Conservation (phyloP, 805 yeast species). For the Yamadazyma sp. region DNA sequence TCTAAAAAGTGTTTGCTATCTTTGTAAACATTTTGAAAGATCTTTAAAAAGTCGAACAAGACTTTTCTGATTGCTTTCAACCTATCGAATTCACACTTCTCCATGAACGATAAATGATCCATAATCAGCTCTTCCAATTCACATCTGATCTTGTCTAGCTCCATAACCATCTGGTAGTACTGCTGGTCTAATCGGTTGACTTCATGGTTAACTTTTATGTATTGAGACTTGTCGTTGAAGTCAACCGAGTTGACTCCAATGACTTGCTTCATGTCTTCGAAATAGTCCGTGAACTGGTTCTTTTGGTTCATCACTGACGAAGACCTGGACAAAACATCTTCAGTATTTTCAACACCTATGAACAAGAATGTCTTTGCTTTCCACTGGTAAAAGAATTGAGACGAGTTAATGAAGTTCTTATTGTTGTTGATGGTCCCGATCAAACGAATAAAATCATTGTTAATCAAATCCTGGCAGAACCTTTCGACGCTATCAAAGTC, state of each 20-base stretch:
- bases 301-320: conserved; percentile 10
- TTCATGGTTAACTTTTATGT: conserved; percentile 54
- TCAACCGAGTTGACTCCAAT: conserved; percentile 44
- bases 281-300: conserved; percentile 27
- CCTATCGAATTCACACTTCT: conserved; percentile 78
- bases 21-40: conserved; percentile 60
- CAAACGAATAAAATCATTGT: conserved; percentile 58
- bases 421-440: conserved; percentile 59
- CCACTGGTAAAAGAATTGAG: conserved; percentile 81
- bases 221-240: conserved; percentile 50
- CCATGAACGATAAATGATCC: conserved; percentile 76
- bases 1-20: conserved; percentile 60
- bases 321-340: conserved; percentile 7
- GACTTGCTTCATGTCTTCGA: conserved; percentile 46
- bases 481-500: conserved; percentile 61
- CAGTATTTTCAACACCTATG: conserved; percentile 22
- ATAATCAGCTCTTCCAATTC: conserved; percentile 69
- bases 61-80: conserved; percentile 74
- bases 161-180: conserved; percentile 49
- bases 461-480: conserved; percentile 71
- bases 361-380: conserved; percentile 62
- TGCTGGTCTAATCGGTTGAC: conserved; percentile 53
- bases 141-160: conserved; percentile 66
- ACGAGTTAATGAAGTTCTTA: conserved; percentile 65
- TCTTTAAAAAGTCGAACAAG: conserved; percentile 66